These are phyloP conservation scores for Carex littledalei DNA, from an alignment of 176 grass and related monocot genomes.

Conservation along the genomic window DNA sequence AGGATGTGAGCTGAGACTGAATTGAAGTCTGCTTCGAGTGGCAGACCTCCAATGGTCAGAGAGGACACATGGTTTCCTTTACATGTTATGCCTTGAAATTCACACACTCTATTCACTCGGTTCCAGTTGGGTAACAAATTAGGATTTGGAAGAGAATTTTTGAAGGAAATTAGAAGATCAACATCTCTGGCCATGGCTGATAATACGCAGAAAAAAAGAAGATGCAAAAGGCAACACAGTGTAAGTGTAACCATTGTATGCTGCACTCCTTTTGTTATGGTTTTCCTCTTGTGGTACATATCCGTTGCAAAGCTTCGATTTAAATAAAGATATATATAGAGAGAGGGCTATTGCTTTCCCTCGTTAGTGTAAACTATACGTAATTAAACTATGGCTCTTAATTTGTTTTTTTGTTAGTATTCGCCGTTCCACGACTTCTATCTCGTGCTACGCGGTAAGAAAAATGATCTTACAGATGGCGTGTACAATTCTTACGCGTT, in stretches of 20 bases:
- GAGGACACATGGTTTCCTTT: conserved; percentile 39
- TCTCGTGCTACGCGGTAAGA: conserved; percentile 31
- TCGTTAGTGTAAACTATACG: conserved; percentile 21
- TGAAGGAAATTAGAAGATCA: conserved; percentile 65
- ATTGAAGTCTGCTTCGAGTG: conserved; percentile 60
- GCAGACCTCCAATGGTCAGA: conserved; percentile 35
- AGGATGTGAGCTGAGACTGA: conserved; percentile 43
- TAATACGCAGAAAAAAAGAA: background rate
- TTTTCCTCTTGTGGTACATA: background rate
- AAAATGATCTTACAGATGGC: conserved; percentile 58
- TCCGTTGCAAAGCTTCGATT: background rate
- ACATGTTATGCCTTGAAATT: conserved; percentile 52
- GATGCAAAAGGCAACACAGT: background rate
- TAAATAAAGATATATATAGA: background rate
- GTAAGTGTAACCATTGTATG: background rate
- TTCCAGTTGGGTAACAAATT: conserved; percentile 36
- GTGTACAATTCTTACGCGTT: conserved; percentile 56
- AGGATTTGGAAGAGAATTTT: conserved; percentile 34
- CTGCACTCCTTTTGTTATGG: background rate
- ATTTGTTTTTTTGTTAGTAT: conserved; percentile 23
- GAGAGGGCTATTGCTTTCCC: conserved; percentile 31
- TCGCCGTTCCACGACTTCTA: background rate
- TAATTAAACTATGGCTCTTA: conserved; percentile 47
- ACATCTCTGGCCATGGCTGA: conserved; percentile 23
- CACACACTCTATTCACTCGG: conserved; percentile 30